A percentile compares a stretch with the other conserved stretches of the same genome.
These are phyloP conservation scores for Sphaerulina populicola DNA, from an alignment of 2,329 filamentous ascomycete genomes.

Conservation along the genomic window DNA sequence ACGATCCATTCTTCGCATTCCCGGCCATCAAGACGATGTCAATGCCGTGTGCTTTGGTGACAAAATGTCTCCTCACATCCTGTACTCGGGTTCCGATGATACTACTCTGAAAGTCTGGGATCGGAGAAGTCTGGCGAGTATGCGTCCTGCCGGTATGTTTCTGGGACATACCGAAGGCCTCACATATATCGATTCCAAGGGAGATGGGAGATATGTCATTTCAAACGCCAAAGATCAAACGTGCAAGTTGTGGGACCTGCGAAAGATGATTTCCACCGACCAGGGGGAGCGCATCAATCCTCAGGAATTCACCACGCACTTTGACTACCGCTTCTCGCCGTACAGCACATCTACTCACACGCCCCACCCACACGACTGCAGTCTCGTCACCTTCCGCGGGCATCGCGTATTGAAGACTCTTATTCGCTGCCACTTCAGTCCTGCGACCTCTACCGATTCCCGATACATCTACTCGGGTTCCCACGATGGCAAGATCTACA, in stretches of 20 bases:
- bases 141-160: constrained; percentile 56
- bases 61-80: constrained; percentile 75
- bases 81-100: constrained; percentile 94
- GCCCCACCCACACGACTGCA: constrained; percentile 77
- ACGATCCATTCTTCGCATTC: constrained; percentile 62
- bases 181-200: constrained; percentile 69
- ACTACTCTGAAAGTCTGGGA: constrained; percentile 95
- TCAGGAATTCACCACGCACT: constrained; percentile 51
- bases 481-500: constrained; percentile 77
- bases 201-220: constrained; percentile 79
- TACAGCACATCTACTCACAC: constrained; percentile 60
- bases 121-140: constrained; percentile 58
- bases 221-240: constrained; percentile 94
- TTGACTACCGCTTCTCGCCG: constrained; percentile 64
- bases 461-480: constrained; percentile 91
- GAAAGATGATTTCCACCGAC: constrained; percentile 74
- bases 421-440: constrained; percentile 92
- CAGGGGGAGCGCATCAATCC: constrained; percentile 52
- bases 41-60: constrained; percentile 97
- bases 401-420: constrained; percentile 83
- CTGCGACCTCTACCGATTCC: constrained; percentile 73
- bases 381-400: constrained; percentile 84
- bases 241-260: constrained; percentile 93
- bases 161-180: constrained; percentile 57
- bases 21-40: constrained; percentile 77